phyloP scores from a whole-genome alignment of 108 stramenopile genomes.

The Cyclotella sp. region DNA sequence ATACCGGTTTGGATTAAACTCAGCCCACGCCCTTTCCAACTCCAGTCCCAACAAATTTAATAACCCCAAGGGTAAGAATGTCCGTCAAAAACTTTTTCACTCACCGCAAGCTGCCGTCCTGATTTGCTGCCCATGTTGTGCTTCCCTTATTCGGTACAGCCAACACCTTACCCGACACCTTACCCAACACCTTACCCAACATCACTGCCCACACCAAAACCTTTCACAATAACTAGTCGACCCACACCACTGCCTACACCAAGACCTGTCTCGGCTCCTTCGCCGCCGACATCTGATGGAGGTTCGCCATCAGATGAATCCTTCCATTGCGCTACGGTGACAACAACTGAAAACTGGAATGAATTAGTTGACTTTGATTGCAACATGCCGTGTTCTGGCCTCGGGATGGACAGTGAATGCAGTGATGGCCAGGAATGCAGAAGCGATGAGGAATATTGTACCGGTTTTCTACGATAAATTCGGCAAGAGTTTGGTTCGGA shows the following conservation, averaged over 20 bases:
- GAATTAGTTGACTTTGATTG: constrained; percentile 50
- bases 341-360: constrained; percentile 51
- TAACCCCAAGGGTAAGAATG: constrained; percentile 16
- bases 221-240: background rate
- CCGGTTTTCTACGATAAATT: too few species aligned
- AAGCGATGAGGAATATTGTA: background rate
- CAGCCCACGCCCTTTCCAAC: background rate
- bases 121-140: background rate
- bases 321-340: constrained; percentile 37
- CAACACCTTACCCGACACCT: background rate
- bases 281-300: background rate
- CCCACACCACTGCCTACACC: constrained; percentile 24
- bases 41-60: constrained; percentile 4
- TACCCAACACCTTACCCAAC: constrained; percentile 12
- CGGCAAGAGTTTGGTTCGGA: too few species aligned
- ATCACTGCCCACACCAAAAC: constrained; percentile 23
- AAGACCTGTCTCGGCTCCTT: constrained; percentile 1
- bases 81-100: background rate
- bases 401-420: constrained; percentile 38
- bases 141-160: background rate
- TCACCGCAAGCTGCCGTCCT: too few species aligned
- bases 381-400: constrained; percentile 24
- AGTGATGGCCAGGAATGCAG: constrained; percentile 36
- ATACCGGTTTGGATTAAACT: background rate
- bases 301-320: constrained; percentile 9